These are phyloP conservation scores for Trichoderma lentiforme DNA, from an alignment of 2,329 filamentous ascomycete genomes.

Conservation along the genomic window DNA sequence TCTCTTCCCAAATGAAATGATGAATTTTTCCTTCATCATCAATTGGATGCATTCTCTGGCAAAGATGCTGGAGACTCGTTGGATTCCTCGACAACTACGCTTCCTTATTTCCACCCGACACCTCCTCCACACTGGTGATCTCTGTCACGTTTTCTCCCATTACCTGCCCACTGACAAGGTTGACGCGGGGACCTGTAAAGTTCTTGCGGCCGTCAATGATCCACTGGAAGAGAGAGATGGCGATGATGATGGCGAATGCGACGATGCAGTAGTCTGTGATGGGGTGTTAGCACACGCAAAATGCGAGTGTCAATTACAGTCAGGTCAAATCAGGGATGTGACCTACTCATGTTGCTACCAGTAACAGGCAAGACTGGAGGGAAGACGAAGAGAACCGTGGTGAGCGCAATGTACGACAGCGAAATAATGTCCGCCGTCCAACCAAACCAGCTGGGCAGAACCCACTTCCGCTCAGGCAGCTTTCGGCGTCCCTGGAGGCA, in stretches of 20 bases:
- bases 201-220: constrained; percentile 45
- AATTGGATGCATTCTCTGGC: not conserved
- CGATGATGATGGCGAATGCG: constrained; percentile 44
- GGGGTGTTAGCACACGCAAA: not conserved
- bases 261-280: constrained; percentile 41
- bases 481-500: constrained; percentile 60
- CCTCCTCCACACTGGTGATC: not conserved
- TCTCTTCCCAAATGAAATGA: not conserved
- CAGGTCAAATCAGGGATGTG: fast-evolving
- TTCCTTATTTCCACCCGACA: not conserved
- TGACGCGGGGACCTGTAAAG: constrained; percentile 35
- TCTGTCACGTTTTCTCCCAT: not conserved
- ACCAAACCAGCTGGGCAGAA: constrained; percentile 33
- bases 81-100: not conserved
- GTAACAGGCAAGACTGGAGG: constrained; percentile 63
- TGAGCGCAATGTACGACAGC: constrained; percentile 61
- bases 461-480: constrained; percentile 51
- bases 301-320: no score
- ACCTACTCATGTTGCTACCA: constrained; percentile 60
- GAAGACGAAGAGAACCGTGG: constrained; percentile 69
- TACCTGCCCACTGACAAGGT: constrained; percentile 16
- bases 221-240: constrained; percentile 43
- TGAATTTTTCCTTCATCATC: not conserved
- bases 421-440: constrained; percentile 43
- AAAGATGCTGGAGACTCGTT: not conserved